Base-by-base conservation (phyloP, 148 eudicot genomes). In the Pouteria glomerata region DNA sequence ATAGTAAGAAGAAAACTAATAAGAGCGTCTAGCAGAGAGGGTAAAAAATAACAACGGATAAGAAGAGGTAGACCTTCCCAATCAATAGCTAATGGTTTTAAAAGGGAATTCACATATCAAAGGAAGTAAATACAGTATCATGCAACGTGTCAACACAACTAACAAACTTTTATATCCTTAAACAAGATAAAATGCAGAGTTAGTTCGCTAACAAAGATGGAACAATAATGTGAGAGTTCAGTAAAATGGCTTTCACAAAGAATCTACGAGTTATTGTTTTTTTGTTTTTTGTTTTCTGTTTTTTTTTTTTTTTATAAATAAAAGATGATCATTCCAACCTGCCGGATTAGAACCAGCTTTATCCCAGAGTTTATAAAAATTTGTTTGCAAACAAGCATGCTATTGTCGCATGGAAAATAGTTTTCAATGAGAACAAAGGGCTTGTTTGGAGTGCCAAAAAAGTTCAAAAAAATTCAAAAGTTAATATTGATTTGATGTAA, bases 141-240 rank as follows among this genome's bases (percentile, higher is more conserved):
- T 30, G 35, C 57, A 66, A 66, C 24, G 45, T 6, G 0, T 18
- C n/a, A n/a, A n/a, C n/a, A n/a, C n/a, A n/a, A n/a, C n/a, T n/a
- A n/a, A n/a, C n/a, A 12, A 67, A n/a, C 12, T 67, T 50, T 31
- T n/a, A 21, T 53, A 1, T 29, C 19, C 26, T 30, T 3, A 31
- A 47, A 29, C 35, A 39, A 48, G 14, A 48, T 48, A 57, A 31
- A 12, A 27, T 45, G 72, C 13, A 59, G 88, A 81, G n/a, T 66
- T 73, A 30, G 4, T 31, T 16, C 2, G 37, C 50, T 39, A 5
- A 63, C 48, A 39, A 37, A 63, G 67, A 33, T 0, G 21, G 13
- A n/a, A n/a, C n/a, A n/a, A n/a, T 4, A 4, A 39, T 39, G 64
- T 60, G 44, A 34, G 34, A 37, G 45, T 41, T 64, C 51, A 64